A percentile compares a stretch with the other conserved stretches of the same genome.
Conservation (phyloP, 2,329 filamentous ascomycete species). For the Arthrobotrys sinensis region DNA sequence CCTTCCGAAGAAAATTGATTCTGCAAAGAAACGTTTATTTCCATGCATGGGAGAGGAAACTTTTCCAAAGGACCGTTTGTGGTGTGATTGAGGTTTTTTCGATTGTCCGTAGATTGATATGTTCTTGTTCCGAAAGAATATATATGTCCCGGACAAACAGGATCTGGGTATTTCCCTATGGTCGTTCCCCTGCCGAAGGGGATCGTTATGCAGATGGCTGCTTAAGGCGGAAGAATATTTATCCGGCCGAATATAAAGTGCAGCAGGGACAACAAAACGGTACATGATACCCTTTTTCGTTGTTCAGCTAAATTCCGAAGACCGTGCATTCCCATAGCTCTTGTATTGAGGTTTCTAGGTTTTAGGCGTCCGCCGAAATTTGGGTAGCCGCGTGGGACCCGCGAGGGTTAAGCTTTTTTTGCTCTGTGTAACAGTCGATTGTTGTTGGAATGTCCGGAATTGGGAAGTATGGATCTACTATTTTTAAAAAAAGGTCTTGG, state of each 20-base stretch:
- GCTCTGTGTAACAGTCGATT: conserved; percentile 60
- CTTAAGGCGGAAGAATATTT: conserved; percentile 54
- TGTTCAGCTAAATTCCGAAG: too few species aligned
- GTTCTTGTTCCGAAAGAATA: too few species aligned
- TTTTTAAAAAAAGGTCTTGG: background rate
- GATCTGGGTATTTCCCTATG: conserved; percentile 8
- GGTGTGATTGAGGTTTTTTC: too few species aligned
- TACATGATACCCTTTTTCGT: background rate
- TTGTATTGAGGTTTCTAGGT: background rate
- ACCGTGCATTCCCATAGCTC: background rate
- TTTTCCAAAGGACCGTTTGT: too few species aligned
- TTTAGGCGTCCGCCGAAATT: background rate
- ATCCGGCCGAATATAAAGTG: conserved; percentile 7
- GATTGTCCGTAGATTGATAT: too few species aligned
- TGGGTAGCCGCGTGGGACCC: conserved; percentile 25
- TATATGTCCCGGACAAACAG: too few species aligned
- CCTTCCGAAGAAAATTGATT: too few species aligned
- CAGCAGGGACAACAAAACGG: too few species aligned
- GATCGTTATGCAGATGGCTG: background rate
- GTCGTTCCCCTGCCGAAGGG: too few species aligned
- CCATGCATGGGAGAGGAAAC: too few species aligned
- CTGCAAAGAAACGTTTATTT: too few species aligned
- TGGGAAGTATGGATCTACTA: conserved; percentile 2
- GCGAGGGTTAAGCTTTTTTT: conserved; percentile 32
- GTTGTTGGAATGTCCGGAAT: conserved; percentile 48